Evolutionary conservation across 1,284 basidiomycete genomes (phyloP), one percentile per base, ranked within the genome.

Genomic region (Sutorius eximius): DNA sequence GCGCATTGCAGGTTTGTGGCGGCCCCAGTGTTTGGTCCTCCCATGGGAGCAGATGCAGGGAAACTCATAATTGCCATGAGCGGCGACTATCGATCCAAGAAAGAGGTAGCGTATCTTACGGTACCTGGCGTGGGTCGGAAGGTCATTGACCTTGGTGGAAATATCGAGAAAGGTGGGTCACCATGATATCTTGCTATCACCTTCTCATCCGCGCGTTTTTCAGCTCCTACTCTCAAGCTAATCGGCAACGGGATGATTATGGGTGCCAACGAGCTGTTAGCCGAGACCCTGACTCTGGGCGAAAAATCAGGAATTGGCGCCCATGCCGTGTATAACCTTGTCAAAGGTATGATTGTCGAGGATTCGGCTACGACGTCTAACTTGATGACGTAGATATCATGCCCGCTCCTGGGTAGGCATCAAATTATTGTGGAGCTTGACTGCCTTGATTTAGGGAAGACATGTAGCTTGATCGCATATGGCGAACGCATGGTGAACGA

Each of bases 71-170:
- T 93, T 51, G 81, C 87, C 47, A 87, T 95, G 76, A 85, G 87
- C 3, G 94, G 93, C 9, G 88, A 93, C 68, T 89, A 92, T 69
- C 83, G 84, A 55, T 86, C 86, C 45, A 95, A 94, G 77, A 91
- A 92, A 69, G 83, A 89, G 64, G 82, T 87, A 3, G 85, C 87
- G 2, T 83, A 91, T 66, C 76, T 89, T 38, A 75, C 89, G 36
- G 81, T 93, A 8, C 93, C 93, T 22, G 83, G 88, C 5, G 81
- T 95, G 49, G 93, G 87, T 22, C 76, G 83, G 57, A 94, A 93
- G 73, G 81, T 86, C 29, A 73, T 87, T 33, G 87, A 90, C 63
- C 76, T 89, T 5, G 88, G 88, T 30, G 86, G 82, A 20, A 91
- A 93, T 66, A 74, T 91, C 32, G 87, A 91, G 69, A 87, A 90